phyloP scores from a whole-genome alignment of 495 filamentous ascomycete genomes.

The Aspergillus biplanus region DNA sequence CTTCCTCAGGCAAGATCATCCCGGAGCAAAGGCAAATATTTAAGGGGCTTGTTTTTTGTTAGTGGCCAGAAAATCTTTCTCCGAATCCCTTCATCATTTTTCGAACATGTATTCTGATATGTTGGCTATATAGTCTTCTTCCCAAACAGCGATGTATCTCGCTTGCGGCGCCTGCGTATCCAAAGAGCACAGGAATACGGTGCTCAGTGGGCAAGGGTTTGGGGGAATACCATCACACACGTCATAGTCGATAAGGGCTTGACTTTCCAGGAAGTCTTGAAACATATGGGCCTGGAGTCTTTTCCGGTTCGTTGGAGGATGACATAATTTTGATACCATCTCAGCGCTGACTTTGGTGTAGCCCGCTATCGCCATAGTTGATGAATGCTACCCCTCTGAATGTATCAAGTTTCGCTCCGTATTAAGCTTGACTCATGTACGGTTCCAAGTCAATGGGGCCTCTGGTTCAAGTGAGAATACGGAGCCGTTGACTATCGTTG shows the following conservation, averaged over 20 bases:
- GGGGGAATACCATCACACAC: constrained; percentile 63
- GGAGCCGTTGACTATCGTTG: constrained; percentile 4
- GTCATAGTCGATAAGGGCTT: constrained; percentile 78
- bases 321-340: neutral
- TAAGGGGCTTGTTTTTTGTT: constrained; percentile 64
- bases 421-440: constrained; percentile 58
- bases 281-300: constrained; percentile 53
- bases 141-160: constrained; percentile 74
- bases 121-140: constrained; percentile 62
- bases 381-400: constrained; percentile 78
- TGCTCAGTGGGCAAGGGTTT: constrained; percentile 63
- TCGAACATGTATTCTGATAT: neutral
- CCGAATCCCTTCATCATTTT: neutral
- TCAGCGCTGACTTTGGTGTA: constrained; percentile 38
- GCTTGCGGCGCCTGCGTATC: constrained; percentile 69
- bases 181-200: constrained; percentile 76
- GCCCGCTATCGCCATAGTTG: constrained; percentile 63
- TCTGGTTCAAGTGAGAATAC: constrained; percentile 18
- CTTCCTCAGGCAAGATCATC: constrained; percentile 39
- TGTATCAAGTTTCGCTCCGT: constrained; percentile 67
- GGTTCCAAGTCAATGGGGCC: constrained; percentile 61
- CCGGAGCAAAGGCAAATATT: constrained; percentile 69
- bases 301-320: constrained; percentile 48
- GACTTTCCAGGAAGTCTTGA: constrained; percentile 66
- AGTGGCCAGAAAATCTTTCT: constrained; percentile 18